Evolutionary conservation across 345 rosid species (phyloP).

Genomic region (Eucalyptus marginata): DNA sequence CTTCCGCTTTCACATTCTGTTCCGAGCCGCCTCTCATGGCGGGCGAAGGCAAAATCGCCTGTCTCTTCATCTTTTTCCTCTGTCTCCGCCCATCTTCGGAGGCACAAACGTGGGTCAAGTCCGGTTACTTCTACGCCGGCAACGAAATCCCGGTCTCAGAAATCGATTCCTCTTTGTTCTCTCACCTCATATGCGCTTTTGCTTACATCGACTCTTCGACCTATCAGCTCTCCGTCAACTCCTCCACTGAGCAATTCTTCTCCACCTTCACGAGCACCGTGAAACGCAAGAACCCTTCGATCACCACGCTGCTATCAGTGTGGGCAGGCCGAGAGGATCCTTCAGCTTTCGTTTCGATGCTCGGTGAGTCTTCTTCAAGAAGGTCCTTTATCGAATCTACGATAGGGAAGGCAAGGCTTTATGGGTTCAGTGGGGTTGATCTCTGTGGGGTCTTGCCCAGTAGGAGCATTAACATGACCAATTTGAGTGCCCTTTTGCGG

Average conservation of each 20-base stretch:
- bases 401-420: constrained; percentile 3
- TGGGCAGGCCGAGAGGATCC: constrained; percentile 3
- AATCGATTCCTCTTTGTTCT: constrained; percentile 13
- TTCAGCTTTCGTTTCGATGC: background rate
- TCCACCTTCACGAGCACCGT: constrained; percentile 11
- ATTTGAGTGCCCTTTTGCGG: background rate
- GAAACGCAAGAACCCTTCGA: constrained; percentile 8
- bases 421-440: constrained; percentile 16
- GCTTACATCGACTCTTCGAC: constrained; percentile 8
- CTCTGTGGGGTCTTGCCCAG: constrained; percentile 1
- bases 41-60: background rate
- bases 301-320: constrained; percentile 12
- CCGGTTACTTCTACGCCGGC: constrained; percentile 8
- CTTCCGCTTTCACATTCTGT: background rate
- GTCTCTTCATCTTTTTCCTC: background rate
- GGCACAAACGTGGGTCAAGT: constrained; percentile 11
- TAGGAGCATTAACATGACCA: background rate
- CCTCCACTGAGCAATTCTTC: background rate
- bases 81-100: background rate
- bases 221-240: constrained; percentile 1
- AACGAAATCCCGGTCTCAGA: background rate
- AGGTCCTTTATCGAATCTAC: constrained; percentile 13
- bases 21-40: background rate
- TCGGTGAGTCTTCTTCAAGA: background rate
- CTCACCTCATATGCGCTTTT: constrained; percentile 17